Evolutionary conservation across 2,329 filamentous ascomycete species (phyloP).

Genomic region (Xylogone sp.): DNA sequence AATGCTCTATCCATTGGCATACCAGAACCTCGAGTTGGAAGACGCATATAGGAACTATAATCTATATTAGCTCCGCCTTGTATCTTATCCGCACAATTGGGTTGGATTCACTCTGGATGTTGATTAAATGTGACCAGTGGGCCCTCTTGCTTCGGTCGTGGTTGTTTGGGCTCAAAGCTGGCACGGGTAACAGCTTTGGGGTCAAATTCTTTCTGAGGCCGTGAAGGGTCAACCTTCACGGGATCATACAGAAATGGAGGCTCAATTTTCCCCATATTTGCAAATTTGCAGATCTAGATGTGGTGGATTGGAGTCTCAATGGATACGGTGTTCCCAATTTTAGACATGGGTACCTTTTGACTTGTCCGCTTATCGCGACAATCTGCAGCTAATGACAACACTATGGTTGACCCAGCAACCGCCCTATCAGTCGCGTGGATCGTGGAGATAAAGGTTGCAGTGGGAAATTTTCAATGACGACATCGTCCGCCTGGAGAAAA

Average conservation of each 20-base stretch:
- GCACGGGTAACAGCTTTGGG: conserved; percentile 82
- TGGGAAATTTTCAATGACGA: neutral
- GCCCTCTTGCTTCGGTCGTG: conserved; percentile 64
- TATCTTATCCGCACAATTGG: neutral
- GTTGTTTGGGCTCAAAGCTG: conserved; percentile 63
- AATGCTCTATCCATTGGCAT: conserved; percentile 65
- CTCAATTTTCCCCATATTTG: conserved; percentile 45
- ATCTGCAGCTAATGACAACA: conserved; percentile 8
- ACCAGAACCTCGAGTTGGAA: conserved; percentile 57
- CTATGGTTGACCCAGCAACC: conserved; percentile 30
- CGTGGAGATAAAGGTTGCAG: neutral
- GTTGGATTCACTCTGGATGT: conserved; percentile 73
- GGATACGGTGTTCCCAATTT: conserved; percentile 16
- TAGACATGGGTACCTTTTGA: conserved; percentile 12
- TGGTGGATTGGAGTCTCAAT: conserved; percentile 8
- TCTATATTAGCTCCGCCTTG: conserved; percentile 10
- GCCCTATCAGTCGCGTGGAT: conserved; percentile 1
- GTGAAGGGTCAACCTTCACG: conserved; percentile 39
- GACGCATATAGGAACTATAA: conserved; percentile 52
- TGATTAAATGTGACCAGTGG: conserved; percentile 79
- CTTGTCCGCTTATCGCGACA: neutral
- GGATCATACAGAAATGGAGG: conserved; percentile 73
- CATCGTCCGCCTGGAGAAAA: conserved; percentile 13
- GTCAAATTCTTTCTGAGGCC: conserved; percentile 64
- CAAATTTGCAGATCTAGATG: conserved; percentile 1